Percentiles rank a stretch among this genome's conserved stretches.
Conservation (phyloP, 768 basidiomycete species). For the Lactifluus rugatus region DNA sequence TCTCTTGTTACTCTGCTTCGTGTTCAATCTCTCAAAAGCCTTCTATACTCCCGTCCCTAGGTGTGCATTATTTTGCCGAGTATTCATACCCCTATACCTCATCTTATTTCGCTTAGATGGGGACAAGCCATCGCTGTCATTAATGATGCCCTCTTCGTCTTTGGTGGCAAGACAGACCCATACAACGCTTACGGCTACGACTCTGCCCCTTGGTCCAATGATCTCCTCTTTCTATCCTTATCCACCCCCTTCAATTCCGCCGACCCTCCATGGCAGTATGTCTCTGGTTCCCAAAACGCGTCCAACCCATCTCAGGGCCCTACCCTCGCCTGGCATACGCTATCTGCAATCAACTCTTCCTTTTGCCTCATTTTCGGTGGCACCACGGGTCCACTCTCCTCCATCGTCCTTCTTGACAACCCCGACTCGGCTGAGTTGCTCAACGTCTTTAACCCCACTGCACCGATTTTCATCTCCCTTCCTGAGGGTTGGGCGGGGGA, state of each 20-base stretch:
- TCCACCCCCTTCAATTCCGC: constrained; percentile 45
- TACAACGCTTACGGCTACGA: constrained; percentile 61
- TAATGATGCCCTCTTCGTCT: constrained; percentile 52
- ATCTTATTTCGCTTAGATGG: constrained; percentile 47
- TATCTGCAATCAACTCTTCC: constrained; percentile 53
- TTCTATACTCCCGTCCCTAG: neutral
- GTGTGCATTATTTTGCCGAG: neutral
- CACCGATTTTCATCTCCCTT: constrained; percentile 41
- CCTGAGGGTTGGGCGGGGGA: constrained; percentile 48
- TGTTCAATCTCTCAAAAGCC: neutral
- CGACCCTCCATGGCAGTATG: constrained; percentile 59
- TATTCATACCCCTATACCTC: neutral
- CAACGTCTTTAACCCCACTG: constrained; percentile 30
- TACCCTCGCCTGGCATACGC: constrained; percentile 67
- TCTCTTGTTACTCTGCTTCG: neutral
- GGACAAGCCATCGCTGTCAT: constrained; percentile 61
- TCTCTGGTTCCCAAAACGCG: constrained; percentile 37
- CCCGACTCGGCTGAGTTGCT: constrained; percentile 59
- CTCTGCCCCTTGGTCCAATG: constrained; percentile 62
- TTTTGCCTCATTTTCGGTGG: constrained; percentile 67
- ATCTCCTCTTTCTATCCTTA: constrained; percentile 62
- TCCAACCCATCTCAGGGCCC: constrained; percentile 43
- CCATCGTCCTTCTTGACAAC: constrained; percentile 37
- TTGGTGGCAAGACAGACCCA: constrained; percentile 74
- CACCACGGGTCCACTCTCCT: constrained; percentile 50